Percentiles rank a stretch among this genome's conserved stretches.
Evolutionary conservation across 768 basidiomycete species (phyloP).

Genomic region (Mycena filopes): DNA sequence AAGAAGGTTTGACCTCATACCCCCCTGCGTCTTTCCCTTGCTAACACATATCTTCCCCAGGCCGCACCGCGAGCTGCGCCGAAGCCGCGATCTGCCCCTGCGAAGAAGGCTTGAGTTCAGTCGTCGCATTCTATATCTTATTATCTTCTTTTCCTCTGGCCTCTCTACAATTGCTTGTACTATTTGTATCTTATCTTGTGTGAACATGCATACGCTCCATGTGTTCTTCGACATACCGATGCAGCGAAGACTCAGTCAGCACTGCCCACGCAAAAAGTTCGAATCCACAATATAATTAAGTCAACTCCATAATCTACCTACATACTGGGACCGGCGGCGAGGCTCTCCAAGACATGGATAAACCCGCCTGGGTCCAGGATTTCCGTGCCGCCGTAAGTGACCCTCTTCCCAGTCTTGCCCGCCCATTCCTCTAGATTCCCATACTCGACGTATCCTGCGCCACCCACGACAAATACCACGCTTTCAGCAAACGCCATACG

Average conservation of each 20-base stretch:
- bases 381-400: conserved; percentile 97
- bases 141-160: not conserved
- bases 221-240: too few relatives aligned
- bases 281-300: conserved; percentile 17
- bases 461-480: conserved; percentile 94
- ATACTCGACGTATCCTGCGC: conserved; percentile 97
- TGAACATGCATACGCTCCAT: not conserved
- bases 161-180: conserved; percentile 24
- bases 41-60: not conserved
- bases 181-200: conserved; percentile 16
- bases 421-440: conserved; percentile 98
- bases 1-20: conserved; percentile 23
- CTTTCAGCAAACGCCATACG: conserved; percentile 89
- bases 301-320: conserved; percentile 1
- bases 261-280: too few relatives aligned
- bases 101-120: not conserved
- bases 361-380: conserved; percentile 92
- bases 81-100: conserved; percentile 3
- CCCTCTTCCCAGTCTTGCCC: conserved; percentile 77
- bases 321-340: conserved; percentile 46
- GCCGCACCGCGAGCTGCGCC: conserved; percentile 18
- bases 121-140: not conserved
- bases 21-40: not conserved
- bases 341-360: conserved; percentile 71
- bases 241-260: too few relatives aligned